A percentile compares a stretch with the other conserved stretches of the same genome.
Conservation (phyloP, 768 basidiomycete species). For the Neoboletus magnificus region DNA sequence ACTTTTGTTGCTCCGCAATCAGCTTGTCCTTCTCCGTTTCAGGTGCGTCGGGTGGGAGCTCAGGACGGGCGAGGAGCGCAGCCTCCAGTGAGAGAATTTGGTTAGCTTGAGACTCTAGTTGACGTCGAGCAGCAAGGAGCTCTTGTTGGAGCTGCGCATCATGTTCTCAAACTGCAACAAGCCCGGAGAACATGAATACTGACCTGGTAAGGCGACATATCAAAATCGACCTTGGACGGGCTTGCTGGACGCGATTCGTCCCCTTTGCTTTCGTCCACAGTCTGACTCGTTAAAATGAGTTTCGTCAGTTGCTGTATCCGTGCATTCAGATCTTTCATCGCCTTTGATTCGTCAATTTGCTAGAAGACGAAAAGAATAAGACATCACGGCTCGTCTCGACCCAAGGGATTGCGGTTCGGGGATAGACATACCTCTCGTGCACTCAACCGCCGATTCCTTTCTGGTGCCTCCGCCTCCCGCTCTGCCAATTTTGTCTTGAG, state of each 20-base stretch:
- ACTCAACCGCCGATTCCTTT: conserved; percentile 39
- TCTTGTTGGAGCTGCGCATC: conserved; percentile 75
- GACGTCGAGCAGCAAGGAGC: conserved; percentile 69
- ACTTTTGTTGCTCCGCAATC: conserved; percentile 69
- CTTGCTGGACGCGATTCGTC: conserved; percentile 76
- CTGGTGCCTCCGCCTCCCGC: conserved; percentile 60
- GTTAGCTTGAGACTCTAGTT: conserved; percentile 75
- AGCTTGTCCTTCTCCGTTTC: conserved; percentile 73
- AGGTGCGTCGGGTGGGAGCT: conserved; percentile 59
- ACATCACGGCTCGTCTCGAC: neutral
- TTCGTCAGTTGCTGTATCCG: conserved; percentile 82
- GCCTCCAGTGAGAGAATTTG: conserved; percentile 85
- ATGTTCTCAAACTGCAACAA: neutral
- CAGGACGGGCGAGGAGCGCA: conserved; percentile 68
- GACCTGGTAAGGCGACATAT: conserved; percentile 84
- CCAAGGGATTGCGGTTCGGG: neutral
- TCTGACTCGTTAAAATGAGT: conserved; percentile 82
- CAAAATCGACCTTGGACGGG: conserved; percentile 87
- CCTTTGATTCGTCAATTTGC: conserved; percentile 83
- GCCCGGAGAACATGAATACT: neutral
- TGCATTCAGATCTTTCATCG: conserved; percentile 77
- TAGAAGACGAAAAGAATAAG: conserved; percentile 26
- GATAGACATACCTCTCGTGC: conserved; percentile 39
- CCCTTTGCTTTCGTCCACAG: conserved; percentile 64
- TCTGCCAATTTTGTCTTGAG: conserved; percentile 72